Base-by-base conservation (phyloP, 805 yeast genomes). In the Sugiyamaella lignohabitans region DNA sequence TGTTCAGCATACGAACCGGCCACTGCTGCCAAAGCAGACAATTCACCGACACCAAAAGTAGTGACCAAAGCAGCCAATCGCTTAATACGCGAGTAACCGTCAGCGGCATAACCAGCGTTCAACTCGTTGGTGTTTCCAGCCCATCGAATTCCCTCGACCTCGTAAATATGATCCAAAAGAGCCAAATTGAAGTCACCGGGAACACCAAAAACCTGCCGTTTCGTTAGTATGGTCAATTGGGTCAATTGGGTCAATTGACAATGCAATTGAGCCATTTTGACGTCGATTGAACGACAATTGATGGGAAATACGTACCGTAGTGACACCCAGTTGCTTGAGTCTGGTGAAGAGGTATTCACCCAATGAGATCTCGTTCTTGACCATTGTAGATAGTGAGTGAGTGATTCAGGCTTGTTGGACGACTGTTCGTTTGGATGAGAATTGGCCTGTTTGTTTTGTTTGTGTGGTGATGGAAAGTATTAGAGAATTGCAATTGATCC, bases 1-100 rank as follows among this genome's bases (percentile, higher is more conserved):
- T 86, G 94, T 68, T 87, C 95, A 53, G 95, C 89, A 68, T 79
- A 86, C 44, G 93, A 73, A 58, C 95, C 95, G 39, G 89, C 95
- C 62, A 87, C 75, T 59, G 93, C 95, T 66, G 85, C 85, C 58
- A 85, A 71, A 10, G 94, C 91, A 23, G 84, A 76, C 61, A 85
- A 74, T 67, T 85, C 95, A 65, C 95, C 95, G 47, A 86, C 95
- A 68, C 95, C 95, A 64, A 86, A 86, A 43, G 95, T 86, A 64
- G 95, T 86, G 60, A 85, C 73, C 43, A 86, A 56, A 57, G 84
- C 82, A 52, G 84, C 76, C 62, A 85, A 68, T 50, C 89, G 83
- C 68, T 84, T 85, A 59, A 86, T 73, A 65, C 95, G 72, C 45
- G 91, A 80, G 70, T 86, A 86, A 54, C 95, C 95, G 66, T 86